Evolutionary conservation across 2,329 filamentous ascomycete genomes (phyloP).

Genomic region (Alternaria burnsii): DNA sequence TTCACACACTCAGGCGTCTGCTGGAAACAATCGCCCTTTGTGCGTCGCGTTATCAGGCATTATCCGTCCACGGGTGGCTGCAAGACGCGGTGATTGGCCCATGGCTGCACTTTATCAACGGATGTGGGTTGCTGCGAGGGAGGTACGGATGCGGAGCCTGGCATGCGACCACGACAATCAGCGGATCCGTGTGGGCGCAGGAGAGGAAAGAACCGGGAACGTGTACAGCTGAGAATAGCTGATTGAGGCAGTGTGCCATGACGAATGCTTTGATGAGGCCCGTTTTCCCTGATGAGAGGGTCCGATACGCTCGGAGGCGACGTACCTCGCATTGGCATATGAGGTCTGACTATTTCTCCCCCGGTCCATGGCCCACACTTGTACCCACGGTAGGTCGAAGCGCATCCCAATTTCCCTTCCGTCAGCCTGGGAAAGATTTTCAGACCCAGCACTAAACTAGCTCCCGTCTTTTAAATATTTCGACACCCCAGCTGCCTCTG

Average conservation of each 20-base stretch:
- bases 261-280: slow-evolving; percentile 23
- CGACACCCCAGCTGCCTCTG: slow-evolving; percentile 24
- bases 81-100: slow-evolving; percentile 37
- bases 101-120: slow-evolving; percentile 21
- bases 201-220: slow-evolving; percentile 23
- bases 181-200: slow-evolving; percentile 16
- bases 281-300: slow-evolving; percentile 1
- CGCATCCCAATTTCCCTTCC: slow-evolving; percentile 33
- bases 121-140: slow-evolving; percentile 26
- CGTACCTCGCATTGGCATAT: slow-evolving; percentile 14
- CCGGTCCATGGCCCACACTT: slow-evolving; percentile 16
- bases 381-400: slow-evolving; percentile 35
- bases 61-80: slow-evolving; percentile 16
- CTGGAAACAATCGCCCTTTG: slow-evolving; percentile 14
- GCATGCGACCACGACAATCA: slow-evolving; percentile 20
- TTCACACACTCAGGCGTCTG: slow-evolving; percentile 16
- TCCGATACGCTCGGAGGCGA: slow-evolving; percentile 18
- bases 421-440: slow-evolving; percentile 38
- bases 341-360: slow-evolving; percentile 21
- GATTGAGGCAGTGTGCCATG: slow-evolving; percentile 27
- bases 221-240: slow-evolving; percentile 24
- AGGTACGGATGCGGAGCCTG: slow-evolving; percentile 23
- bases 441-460: slow-evolving; percentile 43
- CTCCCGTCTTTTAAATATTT: slow-evolving; percentile 43
- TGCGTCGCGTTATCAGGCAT: slow-evolving; percentile 40